Conservation (phyloP, 139 green algal genomes). For the Picochlorum sp. region DNA sequence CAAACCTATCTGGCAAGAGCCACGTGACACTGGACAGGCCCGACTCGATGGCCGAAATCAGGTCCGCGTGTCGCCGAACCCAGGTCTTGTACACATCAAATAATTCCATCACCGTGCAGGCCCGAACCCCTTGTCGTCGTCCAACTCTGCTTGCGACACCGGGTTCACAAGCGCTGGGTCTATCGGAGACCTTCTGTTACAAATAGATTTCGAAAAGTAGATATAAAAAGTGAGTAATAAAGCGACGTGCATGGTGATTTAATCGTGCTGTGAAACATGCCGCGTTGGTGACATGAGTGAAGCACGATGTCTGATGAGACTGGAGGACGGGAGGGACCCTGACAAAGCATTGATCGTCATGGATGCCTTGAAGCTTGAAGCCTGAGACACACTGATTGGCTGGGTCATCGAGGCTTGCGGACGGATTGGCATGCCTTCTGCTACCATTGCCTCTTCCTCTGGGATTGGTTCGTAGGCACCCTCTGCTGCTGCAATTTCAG, state of each 20-base stretch:
- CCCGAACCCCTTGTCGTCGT: background rate
- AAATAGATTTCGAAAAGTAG: too few relatives aligned
- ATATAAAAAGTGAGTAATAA: too few relatives aligned
- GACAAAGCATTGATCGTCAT: slow-evolving; percentile 24
- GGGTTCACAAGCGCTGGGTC: too few relatives aligned
- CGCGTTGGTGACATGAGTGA: too few relatives aligned
- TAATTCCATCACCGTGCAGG: background rate
- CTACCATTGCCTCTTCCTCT: background rate
- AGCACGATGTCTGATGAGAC: background rate
- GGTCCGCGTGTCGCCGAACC: slow-evolving; percentile 8
- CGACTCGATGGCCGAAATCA: slow-evolving; percentile 8
- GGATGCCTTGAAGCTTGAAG: slow-evolving; percentile 16
- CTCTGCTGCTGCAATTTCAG: background rate
- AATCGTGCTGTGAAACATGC: too few relatives aligned
- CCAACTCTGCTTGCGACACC: too few relatives aligned
- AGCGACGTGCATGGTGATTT: too few relatives aligned
- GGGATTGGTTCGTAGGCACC: background rate
- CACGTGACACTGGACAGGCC: slow-evolving; percentile 38
- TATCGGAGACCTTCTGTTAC: too few relatives aligned
- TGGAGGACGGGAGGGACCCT: background rate
- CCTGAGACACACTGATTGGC: background rate
- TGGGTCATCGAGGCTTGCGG: background rate
- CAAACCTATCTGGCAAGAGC: slow-evolving; percentile 45
- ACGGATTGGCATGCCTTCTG: background rate
- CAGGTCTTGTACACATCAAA: slow-evolving; percentile 7